Base-by-base conservation (phyloP, 2,329 filamentous ascomycete genomes). In the Xylariaceae sp. region DNA sequence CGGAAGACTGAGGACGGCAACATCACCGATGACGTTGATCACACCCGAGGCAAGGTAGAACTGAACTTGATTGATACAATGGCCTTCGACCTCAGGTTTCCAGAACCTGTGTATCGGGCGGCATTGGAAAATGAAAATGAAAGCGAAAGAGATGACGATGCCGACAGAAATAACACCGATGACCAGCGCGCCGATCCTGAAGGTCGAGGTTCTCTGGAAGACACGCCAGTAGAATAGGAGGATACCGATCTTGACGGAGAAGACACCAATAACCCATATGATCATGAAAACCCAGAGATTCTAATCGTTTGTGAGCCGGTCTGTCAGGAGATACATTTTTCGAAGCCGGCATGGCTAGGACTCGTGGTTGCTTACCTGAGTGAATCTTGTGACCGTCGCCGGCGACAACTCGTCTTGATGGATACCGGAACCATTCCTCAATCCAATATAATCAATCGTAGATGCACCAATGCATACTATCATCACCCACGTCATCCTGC, bases 181-280 rank as follows among this genome's bases (percentile, higher is more conserved):
- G 6, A 53, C 39, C n/a, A 65, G 51, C 7, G 63, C 64, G 27
- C 56, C 59, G 6, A 61, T 39, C 12, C 64, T 62, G 46, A 66
- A 66, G 31, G 52, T 52, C 7, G 48, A 49, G 7, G 62, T 61
- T 19, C 48, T 65, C 35, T 62, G 58, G 40, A 64, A 67, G 4
- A 66, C 59, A 2, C 65, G 57, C 65, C 65, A 67, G 58, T 67
- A 67, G 56, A 66, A 67, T 2, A 67, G 60, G 7, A 67, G 56
- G 43, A 67, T 66, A 34, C 65, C 65, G 45, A 67, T 59, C 47
- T 67, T 67, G 40, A 67, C 65, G 11, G 62, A 54, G 50, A 66
- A 67, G 44, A 66, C 64, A 19, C 63, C 62, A 6, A 56, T 46
- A 27, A 59, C 64, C 65, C 65, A 67, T 46, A 67, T 60, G 27